These are phyloP conservation scores for Rhododendron mucronatum DNA, from an alignment of 148 eudicot species.

Conservation along the genomic window DNA sequence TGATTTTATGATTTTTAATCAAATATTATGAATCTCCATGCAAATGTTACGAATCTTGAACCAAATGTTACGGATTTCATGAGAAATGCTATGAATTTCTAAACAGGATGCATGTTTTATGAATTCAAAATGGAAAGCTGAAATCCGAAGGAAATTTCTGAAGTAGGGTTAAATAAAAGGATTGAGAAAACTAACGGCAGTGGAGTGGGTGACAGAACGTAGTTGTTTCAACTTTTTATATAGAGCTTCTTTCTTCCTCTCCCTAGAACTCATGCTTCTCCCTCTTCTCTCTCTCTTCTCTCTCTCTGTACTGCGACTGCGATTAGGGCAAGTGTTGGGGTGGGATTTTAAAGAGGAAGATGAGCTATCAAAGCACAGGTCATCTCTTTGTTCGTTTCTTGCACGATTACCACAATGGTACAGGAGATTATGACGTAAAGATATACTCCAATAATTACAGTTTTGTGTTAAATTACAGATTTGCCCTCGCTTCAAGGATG, in stretches of 20 bases:
- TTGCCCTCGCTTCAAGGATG: slow-evolving; percentile 2
- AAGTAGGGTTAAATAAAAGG: not conserved
- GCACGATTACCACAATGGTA: slow-evolving; percentile 25
- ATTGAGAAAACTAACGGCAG: slow-evolving; percentile 52
- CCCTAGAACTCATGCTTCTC: slow-evolving; percentile 31
- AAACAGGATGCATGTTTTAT: too few relatives aligned
- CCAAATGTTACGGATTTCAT: too few relatives aligned
- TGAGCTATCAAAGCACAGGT: slow-evolving; percentile 13
- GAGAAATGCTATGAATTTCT: not conserved
- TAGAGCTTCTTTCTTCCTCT: slow-evolving; percentile 53
- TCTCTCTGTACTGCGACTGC: not conserved
- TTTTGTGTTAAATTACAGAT: not conserved
- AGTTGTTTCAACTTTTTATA: slow-evolving; percentile 80
- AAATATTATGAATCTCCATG: not conserved
- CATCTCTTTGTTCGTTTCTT: slow-evolving; percentile 22
- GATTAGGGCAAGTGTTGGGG: not conserved
- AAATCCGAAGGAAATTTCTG: not conserved
- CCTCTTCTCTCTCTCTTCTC: not conserved
- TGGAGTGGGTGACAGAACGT: slow-evolving; percentile 86
- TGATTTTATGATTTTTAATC: not conserved
- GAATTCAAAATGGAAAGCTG: not conserved
- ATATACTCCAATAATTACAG: not conserved
- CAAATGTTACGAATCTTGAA: not conserved
- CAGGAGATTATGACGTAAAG: slow-evolving; percentile 14
- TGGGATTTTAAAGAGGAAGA: slow-evolving; percentile 17